Base-by-base conservation (phyloP, 257 asterid species). In the Lycium barbarum region DNA sequence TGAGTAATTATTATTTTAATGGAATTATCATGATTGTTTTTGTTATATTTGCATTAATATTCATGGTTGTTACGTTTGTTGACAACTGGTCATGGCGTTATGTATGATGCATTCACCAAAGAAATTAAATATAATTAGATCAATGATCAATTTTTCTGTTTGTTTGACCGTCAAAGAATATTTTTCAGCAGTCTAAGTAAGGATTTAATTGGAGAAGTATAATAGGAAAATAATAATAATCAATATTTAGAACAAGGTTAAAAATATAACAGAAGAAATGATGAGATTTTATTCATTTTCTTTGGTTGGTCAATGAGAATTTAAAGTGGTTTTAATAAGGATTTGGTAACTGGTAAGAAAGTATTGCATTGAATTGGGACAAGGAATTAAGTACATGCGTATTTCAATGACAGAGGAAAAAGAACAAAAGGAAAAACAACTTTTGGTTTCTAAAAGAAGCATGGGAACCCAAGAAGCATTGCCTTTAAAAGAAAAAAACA, bases 21-120 rank as follows among this genome's bases (percentile, higher is more conserved):
- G 81, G 45, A 76, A 47, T 72, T 18, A 76, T 22, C 81, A 2
- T 76, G 22, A 74, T 74, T 76, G 20, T 51, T 76, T 74, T 13
- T 76, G 82, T 7, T 26, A 26, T 76, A 51, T 76, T 14, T 51
- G 4, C 47, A 51, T 51, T 51, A 49, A 36, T 68, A 68, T 68
- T 76, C 82, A 76, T 22, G 63, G 47, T 76, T 12, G 82, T 51
- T 76, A 33, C 63, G 82, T 76, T 51, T 26, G 82, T 51, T 76
- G 82, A 76, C 82, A 76, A 74, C 47, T 54, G 13, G 45, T 15
- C 6, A 49, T 74, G 49, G 6, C 59, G 13, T 74, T 51, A 74
- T 22, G 5, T 22, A 62, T 51, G 4, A 76, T 76, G 12, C 62
- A 51, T 76, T 51, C 63, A 22, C 14, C 45, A 13, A 13, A 71